Base-by-base conservation (phyloP, 2,329 filamentous ascomycete species). In the Trichoderma sp. region DNA sequence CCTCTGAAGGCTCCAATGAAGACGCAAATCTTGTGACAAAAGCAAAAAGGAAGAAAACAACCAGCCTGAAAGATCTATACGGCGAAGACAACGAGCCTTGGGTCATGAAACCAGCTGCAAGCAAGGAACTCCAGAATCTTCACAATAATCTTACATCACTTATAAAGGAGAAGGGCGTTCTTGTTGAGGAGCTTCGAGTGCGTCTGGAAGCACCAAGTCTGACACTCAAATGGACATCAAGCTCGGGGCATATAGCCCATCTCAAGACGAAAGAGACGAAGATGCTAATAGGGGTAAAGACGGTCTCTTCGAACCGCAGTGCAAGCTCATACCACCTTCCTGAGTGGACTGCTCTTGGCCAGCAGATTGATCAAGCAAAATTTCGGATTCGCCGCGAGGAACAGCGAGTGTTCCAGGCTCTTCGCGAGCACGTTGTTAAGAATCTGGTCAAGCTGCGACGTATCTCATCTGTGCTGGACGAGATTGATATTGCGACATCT, bases 391-490 rank as follows among this genome's bases (percentile, higher is more conserved):
- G 93, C 47, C 85, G 86, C 69, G 96, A 97, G 79, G 96, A 99
- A 81, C 88, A 93, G 74, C 86, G 87, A 56, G 90, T 99, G 8
- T 93, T 98, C 74, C 84, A 88, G 68, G 81, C 85, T 5, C 84
- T 99, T 10, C 91, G 95, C 35, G 87, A 89, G 71, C 84, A 88
- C 62, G 94, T 97, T 0, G 89, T 98, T 4, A 81, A 87, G 58
- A 95, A 94, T 74, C 86, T 99, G 3, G 89, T 97, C 72, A 93
- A 91, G 75, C 87, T 99, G 16, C 90, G 96, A 6, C 91, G 92
- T 69, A 98, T 97, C 79, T 94, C 95, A 13, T 86, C 89, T n/a
- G 91, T 97, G 0, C 87, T 99, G 24, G 95, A 98, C 77, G 94
- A 97, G 79, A 87, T 99, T 10, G 96, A 99, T 79, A 91, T 99